These are phyloP conservation scores for Lathyrus sativus DNA, from an alignment of 306 rosid species.

Conservation along the genomic window DNA sequence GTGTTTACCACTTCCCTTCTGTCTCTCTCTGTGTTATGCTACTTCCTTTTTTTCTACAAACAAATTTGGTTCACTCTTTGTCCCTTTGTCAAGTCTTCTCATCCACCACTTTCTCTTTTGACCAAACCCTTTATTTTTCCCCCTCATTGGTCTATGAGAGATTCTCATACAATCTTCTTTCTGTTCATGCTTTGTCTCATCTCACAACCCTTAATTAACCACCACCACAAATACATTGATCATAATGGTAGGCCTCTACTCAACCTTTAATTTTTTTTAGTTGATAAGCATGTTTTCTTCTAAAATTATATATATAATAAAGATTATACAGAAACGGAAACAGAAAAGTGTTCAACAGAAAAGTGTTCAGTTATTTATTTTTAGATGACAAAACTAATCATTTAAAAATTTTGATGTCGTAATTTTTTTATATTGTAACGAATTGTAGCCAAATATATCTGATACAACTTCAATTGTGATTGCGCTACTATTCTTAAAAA, in stretches of 20 bases:
- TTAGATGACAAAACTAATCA: no score
- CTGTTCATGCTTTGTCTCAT: conserved; percentile 13
- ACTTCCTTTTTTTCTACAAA: conserved; percentile 33
- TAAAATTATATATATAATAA: no score
- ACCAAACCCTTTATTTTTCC: conserved; percentile 45
- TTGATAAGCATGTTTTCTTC: no score
- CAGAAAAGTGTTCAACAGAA: no score
- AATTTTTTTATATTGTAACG: no score
- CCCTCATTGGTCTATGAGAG: conserved; percentile 33
- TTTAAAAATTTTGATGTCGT: no score
- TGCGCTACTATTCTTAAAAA: no score
- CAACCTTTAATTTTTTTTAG: neutral
- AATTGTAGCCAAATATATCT: no score
- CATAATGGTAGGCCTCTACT: neutral
- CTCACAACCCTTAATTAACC: neutral
- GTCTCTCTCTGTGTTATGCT: conserved; percentile 38
- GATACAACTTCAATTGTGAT: no score
- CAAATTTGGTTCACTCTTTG: conserved; percentile 37
- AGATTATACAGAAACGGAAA: no score
- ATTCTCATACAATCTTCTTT: conserved; percentile 29
- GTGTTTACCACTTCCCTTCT: conserved; percentile 45
- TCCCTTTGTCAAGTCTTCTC: conserved; percentile 44
- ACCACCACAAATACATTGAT: neutral
- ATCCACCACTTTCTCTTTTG: conserved; percentile 53
- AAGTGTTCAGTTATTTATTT: no score